Percentiles rank a stretch among this genome's conserved stretches.
Evolutionary conservation across 2,329 filamentous ascomycete genomes (phyloP).

Genomic region (Talaromyces funiculosus): DNA sequence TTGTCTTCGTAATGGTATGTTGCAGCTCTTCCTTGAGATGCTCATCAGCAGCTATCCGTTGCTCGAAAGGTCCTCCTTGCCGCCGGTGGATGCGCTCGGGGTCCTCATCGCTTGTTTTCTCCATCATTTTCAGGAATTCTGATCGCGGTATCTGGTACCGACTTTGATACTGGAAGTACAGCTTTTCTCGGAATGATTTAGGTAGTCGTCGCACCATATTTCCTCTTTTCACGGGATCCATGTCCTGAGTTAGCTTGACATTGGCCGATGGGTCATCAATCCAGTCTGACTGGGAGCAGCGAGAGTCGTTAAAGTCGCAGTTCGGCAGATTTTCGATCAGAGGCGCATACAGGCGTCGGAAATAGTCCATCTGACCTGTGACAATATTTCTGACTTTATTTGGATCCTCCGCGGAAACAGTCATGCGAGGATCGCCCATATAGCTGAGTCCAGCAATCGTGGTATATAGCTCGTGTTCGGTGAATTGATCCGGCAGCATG

Average conservation of each 20-base stretch:
- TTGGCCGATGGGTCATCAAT: conserved; percentile 59
- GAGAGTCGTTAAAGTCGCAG: conserved; percentile 65
- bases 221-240: conserved; percentile 82
- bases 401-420: conserved; percentile 80
- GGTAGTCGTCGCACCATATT: conserved; percentile 96
- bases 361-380: conserved; percentile 81
- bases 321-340: conserved; percentile 88
- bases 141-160: conserved; percentile 78
- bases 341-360: conserved; percentile 83
- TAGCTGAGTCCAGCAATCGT: conserved; percentile 92
- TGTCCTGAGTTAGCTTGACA: conserved; percentile 72
- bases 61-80: conserved; percentile 80
- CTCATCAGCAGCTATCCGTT: conserved; percentile 68
- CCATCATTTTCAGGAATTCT: conserved; percentile 81
- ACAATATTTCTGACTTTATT: conserved; percentile 94
- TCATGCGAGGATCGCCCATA: conserved; percentile 93
- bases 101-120: conserved; percentile 64
- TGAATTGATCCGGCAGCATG: conserved; percentile 76
- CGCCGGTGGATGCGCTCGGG: conserved; percentile 62
- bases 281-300: conserved; percentile 56
- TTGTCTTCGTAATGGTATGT: conserved; percentile 75
- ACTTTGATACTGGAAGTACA: conserved; percentile 93
- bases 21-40: conserved; percentile 66
- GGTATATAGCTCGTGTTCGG: conserved; percentile 79
- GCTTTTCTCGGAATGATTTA: conserved; percentile 73